Base-by-base conservation (phyloP, 2,329 filamentous ascomycete genomes). In the Xylaria sp. region DNA sequence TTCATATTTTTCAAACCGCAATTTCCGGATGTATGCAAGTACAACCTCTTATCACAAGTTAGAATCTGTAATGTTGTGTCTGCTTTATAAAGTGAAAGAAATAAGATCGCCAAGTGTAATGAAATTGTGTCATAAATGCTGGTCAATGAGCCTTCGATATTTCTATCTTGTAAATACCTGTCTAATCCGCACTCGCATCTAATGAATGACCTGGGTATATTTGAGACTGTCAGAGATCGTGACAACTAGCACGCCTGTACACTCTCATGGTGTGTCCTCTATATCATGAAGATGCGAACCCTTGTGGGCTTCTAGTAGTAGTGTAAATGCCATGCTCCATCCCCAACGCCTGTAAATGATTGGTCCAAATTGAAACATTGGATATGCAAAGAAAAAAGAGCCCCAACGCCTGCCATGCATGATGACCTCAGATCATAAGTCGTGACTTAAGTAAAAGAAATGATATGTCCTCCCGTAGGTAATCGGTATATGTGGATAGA, bases 391-490 rank as follows among this genome's bases (percentile, higher is more conserved):
- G 33, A n/a, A 36, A 20, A 36, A 62, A 52, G 8, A 65, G 12
- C 52, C 52, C 49, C 1, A 59, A 62, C 63, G 36, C 62, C 67
- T 28, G 52, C 33, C 28, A 69, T 69, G 67, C 62, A 62, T 62
- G 41, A 15, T 52, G 18, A 62, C 3, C 39, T 49, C 15, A 39
- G 15, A 15, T 62, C 62, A 39, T 51, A 59, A 52, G 25, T 66
- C 46, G 46, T 66, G 54, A 39, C 55, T n/a, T 39, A 58, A 58
- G 31, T 49, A 28, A 31, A 15, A 18, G 31, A 28, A 18, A 28
- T 43, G 10, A 31, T 46, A 51, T 43, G 31, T 36, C 15, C 13
- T 36, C 43, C 20, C 15, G 31, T 39, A 13, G 12, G 58, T 48
- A 25, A 12, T 36, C 43, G 20, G 33, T 13, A 28, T 62, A 20